Conservation (phyloP, 225 moss, liverwort and hornwort species). For the Takakia lepidozioides region DNA sequence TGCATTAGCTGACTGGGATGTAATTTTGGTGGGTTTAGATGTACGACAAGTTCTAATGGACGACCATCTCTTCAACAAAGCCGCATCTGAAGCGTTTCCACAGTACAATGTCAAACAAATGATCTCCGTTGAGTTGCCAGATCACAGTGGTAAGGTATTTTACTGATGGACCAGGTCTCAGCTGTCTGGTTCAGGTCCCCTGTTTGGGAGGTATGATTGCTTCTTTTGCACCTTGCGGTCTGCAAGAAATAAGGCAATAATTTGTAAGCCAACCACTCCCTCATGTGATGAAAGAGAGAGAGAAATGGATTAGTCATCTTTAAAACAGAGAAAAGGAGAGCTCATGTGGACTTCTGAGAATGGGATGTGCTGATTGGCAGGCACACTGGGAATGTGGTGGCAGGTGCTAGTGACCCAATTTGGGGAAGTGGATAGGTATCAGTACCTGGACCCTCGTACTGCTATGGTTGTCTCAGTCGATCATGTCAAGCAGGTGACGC, state of each 20-base stretch:
- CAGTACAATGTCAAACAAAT: conserved; percentile 85
- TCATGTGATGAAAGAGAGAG: conserved; percentile 1
- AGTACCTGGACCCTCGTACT: conserved; percentile 86
- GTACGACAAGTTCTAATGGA: conserved; percentile 69
- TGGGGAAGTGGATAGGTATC: conserved; percentile 67
- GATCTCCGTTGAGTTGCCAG: conserved; percentile 79
- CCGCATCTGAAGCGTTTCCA: conserved; percentile 71
- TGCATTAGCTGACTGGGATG: too few species aligned
- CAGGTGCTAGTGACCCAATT: conserved; percentile 95
- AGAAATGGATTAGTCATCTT: too few species aligned
- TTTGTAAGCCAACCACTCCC: too few species aligned
- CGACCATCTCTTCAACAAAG: conserved; percentile 47
- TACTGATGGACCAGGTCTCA: background rate
- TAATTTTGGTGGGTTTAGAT: conserved; percentile 53
- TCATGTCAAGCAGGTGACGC: conserved; percentile 76
- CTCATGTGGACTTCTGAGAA: conserved; percentile 78
- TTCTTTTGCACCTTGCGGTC: too few species aligned
- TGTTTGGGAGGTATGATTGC: too few species aligned
- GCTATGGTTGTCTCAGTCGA: conserved; percentile 84
- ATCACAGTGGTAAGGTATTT: conserved; percentile 80
- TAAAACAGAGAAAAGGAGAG: conserved; percentile 13
- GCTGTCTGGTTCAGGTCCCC: background rate
- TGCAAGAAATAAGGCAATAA: too few species aligned
- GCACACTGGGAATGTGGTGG: conserved; percentile 98
- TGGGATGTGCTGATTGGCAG: conserved; percentile 97